Evolutionary conservation across 441 rosid genomes (phyloP), one percentile per base, ranked within the genome.

Genomic region (Mallotus japonicus): DNA sequence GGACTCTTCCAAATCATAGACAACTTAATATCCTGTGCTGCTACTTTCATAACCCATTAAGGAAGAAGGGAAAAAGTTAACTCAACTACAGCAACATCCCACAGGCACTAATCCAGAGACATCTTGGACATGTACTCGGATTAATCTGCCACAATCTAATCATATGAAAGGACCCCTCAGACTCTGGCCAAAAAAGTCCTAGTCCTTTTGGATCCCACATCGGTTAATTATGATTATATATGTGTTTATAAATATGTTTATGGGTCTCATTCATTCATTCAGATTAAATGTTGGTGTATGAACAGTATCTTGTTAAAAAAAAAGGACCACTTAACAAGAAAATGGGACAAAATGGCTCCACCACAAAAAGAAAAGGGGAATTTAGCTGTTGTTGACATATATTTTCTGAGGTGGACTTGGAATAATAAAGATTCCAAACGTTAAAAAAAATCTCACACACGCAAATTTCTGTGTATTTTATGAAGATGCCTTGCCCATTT

Each of bases 361-460:
- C 54, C 55, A 10, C 9, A 5, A 51, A 16, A 59, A 7, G 32
- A 42, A 28, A 24, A 56, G 28, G 54, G 71, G 56, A 75, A 62
- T 44, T 47, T 71, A 28, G 15, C 60, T 61, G 20, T 78, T 46
- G 56, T 78, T 46, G 56, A 24, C 68, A n/a, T 24, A 55, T 8
- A 69, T 57, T 68, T 53, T 42, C 8, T 32, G 71, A 47, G 76
- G 40, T 1, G 46, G 68, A 74, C 28, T 22, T 74, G 73, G 65
- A 69, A 75, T 47, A 81, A 77, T 55, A 74, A 78, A 62, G 67
- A 75, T 65, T 78, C 71, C 56, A 67, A 15, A 40, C 32, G 5
- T 65, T 24, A 47, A 50, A 50, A 50, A 13, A 50, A 15, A 49
- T 0, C 40, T 17, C 5, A 67, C 44, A 73, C 20, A 69, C 28